These are phyloP conservation scores for Globisporangium solare DNA, from an alignment of 352 stramenopile species.

Conservation along the genomic window DNA sequence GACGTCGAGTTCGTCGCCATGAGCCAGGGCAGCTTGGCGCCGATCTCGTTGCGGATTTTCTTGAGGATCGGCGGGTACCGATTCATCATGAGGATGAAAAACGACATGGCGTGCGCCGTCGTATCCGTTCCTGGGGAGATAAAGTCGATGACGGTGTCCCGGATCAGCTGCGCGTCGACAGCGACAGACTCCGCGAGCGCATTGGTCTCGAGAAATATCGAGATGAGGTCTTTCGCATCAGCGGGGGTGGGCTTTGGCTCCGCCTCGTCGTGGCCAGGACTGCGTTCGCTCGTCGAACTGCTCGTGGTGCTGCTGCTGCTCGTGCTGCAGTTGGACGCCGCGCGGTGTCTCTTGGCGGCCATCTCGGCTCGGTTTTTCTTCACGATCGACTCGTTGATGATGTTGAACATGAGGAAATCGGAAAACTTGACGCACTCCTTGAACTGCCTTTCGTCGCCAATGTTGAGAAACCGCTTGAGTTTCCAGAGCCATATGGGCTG, in stretches of 20 bases:
- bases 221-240: constrained; percentile 9
- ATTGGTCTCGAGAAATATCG: constrained; percentile 14
- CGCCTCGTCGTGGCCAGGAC: no score
- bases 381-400: constrained; percentile 30
- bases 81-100: constrained; percentile 42
- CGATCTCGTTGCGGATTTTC: constrained; percentile 29
- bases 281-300: no score
- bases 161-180: constrained; percentile 17
- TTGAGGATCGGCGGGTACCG: constrained; percentile 29
- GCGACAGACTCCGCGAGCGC: neutral
- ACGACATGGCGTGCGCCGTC: constrained; percentile 36
- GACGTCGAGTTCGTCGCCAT: neutral
- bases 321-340: neutral
- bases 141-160: constrained; percentile 57
- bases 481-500: constrained; percentile 41
- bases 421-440: constrained; percentile 17
- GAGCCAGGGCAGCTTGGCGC: constrained; percentile 15
- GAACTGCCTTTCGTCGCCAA: constrained; percentile 28
- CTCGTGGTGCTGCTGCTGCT: no score
- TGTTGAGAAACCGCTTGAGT: constrained; percentile 24
- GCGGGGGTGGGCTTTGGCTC: neutral
- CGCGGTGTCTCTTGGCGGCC: constrained; percentile 6
- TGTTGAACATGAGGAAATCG: constrained; percentile 22
- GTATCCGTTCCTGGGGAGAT: constrained; percentile 51
- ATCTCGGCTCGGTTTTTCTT: constrained; percentile 17